Conservation (phyloP, 1,284 basidiomycete species). For the Puccinia novopanici region DNA sequence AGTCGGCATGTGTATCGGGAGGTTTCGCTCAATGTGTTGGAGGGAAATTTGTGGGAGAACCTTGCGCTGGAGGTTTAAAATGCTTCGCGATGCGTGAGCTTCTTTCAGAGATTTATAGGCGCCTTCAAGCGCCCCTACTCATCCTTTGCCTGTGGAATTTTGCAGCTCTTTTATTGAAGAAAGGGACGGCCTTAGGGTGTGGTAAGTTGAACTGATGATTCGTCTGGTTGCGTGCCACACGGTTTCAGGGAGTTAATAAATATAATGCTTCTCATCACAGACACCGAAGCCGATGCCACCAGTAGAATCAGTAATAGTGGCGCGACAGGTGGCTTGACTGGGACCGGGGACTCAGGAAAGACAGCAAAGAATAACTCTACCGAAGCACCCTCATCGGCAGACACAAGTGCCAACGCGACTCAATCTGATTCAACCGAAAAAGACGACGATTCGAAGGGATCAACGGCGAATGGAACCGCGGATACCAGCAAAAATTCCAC, state of each 20-base stretch:
- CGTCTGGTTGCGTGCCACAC: not conserved
- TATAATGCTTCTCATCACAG: conserved; percentile 9
- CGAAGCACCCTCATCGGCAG: not conserved
- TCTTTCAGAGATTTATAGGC: not conserved
- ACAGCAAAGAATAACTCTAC: not conserved
- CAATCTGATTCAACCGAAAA: conserved; percentile 25
- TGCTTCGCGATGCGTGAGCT: conserved; percentile 49
- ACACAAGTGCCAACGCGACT: conserved; percentile 14
- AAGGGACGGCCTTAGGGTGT: conserved; percentile 37
- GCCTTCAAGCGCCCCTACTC: not conserved
- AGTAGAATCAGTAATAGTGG: conserved; percentile 31
- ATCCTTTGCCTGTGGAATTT: not conserved
- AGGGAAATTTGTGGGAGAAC: conserved; percentile 38
- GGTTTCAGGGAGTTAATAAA: not conserved
- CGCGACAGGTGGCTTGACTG: conserved; percentile 46
- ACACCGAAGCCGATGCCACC: conserved; percentile 36
- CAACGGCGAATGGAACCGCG: conserved; percentile 4
- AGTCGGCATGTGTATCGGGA: conserved; percentile 42
- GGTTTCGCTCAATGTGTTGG: conserved; percentile 46
- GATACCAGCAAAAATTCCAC: conserved; percentile 28
- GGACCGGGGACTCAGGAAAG: conserved; percentile 2
- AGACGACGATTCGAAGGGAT: not conserved
- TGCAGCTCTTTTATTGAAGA: conserved; percentile 42
- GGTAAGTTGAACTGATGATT: conserved; percentile 14
- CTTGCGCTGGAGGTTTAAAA: conserved; percentile 20